Percentiles rank a stretch among this genome's conserved stretches.
These are phyloP conservation scores for Amorphotheca resinae DNA, from an alignment of 495 filamentous ascomycete genomes.

Conservation along the genomic window DNA sequence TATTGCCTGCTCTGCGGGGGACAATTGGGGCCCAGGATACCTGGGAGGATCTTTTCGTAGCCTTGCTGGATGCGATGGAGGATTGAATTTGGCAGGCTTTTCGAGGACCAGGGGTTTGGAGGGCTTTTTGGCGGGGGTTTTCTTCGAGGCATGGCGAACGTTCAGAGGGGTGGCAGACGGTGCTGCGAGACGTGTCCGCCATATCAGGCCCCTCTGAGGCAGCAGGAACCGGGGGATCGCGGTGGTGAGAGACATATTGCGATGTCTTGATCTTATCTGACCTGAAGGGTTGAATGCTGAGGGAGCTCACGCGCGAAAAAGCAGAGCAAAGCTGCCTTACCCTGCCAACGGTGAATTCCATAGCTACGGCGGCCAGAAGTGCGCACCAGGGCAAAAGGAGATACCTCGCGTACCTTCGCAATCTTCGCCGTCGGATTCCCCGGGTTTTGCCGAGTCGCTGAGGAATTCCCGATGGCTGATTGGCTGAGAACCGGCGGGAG, in stretches of 20 bases:
- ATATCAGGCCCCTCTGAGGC: constrained; percentile 35
- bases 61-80: constrained; percentile 66
- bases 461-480: not conserved
- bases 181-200: constrained; percentile 23
- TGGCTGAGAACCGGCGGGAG: not conserved
- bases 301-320: not conserved
- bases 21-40: constrained; percentile 58
- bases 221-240: constrained; percentile 42
- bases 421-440: too few species aligned
- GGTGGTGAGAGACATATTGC: constrained; percentile 27
- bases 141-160: constrained; percentile 26
- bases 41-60: constrained; percentile 37
- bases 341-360: too few species aligned
- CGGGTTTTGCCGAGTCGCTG: not conserved
- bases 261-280: not conserved
- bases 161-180: not conserved
- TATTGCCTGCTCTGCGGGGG: constrained; percentile 42
- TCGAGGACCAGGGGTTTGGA: constrained; percentile 50
- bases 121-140: constrained; percentile 14
- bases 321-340: too few species aligned
- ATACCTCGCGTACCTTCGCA: too few species aligned
- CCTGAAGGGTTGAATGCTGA: not conserved
- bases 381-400: too few species aligned
- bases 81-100: constrained; percentile 72
- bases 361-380: too few species aligned